Conservation (phyloP, 495 filamentous ascomycete genomes). For the Pseudevernia furfuracea region DNA sequence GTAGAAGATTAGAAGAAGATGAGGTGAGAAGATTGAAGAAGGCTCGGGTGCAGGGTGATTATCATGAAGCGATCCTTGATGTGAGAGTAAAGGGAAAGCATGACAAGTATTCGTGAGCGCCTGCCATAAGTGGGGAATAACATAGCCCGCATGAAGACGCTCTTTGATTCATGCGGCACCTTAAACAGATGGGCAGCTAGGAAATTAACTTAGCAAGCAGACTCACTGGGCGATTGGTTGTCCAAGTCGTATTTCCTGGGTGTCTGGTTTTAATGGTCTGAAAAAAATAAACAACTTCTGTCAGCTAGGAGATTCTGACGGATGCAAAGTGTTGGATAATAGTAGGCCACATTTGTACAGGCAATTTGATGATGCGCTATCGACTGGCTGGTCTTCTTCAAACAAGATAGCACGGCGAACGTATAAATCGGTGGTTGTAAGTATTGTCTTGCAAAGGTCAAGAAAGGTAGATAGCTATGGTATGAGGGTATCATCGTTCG, state of each 20-base stretch:
- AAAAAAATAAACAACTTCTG: neutral
- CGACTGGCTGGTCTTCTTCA: neutral
- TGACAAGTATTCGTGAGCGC: conserved; percentile 60
- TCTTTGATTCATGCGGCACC: neutral
- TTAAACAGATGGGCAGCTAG: neutral
- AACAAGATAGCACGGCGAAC: neutral
- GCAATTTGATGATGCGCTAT: neutral
- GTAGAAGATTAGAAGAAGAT: conserved; percentile 68
- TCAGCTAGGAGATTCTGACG: neutral
- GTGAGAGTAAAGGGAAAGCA: conserved; percentile 92
- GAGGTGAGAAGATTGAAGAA: conserved; percentile 77
- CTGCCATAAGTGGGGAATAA: neutral
- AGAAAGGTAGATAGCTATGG: conserved; percentile 1
- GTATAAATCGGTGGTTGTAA: neutral
- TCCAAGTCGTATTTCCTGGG: neutral
- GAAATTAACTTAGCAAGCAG: neutral
- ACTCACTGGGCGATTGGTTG: neutral
- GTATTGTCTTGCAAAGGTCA: neutral
- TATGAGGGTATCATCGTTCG: conserved; percentile 15
- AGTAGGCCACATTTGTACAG: neutral
- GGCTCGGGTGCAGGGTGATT: conserved; percentile 79
- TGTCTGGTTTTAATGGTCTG: neutral
- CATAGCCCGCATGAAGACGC: neutral
- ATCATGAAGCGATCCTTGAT: conserved; percentile 81
- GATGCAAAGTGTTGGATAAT: neutral